phyloP scores from a whole-genome alignment of 2,329 filamentous ascomycete genomes.

The Coniochaeta hoffmannii region DNA sequence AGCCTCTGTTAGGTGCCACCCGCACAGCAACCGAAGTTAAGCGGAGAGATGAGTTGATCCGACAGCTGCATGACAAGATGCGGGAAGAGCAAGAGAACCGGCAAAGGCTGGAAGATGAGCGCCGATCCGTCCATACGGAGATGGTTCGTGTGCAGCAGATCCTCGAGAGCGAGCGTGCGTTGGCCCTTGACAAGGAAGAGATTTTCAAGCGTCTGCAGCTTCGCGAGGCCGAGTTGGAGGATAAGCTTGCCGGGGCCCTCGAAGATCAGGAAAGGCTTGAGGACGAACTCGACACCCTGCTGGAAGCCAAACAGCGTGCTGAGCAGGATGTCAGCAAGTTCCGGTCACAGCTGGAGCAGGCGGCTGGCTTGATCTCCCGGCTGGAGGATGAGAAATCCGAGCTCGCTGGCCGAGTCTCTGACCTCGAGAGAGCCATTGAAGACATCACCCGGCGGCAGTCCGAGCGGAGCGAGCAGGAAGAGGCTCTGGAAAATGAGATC shows the following conservation, averaged over 20 bases:
- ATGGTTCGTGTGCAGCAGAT: conserved; percentile 88
- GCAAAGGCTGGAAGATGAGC: conserved; percentile 81
- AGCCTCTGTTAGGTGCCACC: conserved; percentile 85
- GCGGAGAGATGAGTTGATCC: conserved; percentile 89
- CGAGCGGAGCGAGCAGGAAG: conserved; percentile 68
- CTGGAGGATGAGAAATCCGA: conserved; percentile 82
- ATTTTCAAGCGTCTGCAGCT: conserved; percentile 95
- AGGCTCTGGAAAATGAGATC: conserved; percentile 72
- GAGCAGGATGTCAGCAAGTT: conserved; percentile 78
- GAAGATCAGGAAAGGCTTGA: conserved; percentile 93
- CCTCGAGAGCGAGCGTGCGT: conserved; percentile 88
- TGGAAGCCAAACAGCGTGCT: conserved; percentile 81
- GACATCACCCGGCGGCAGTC: conserved; percentile 65
- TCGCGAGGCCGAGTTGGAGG: conserved; percentile 84
- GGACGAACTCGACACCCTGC: conserved; percentile 82
- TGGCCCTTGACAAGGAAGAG: conserved; percentile 96
- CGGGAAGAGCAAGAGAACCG: conserved; percentile 65
- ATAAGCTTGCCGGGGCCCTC: conserved; percentile 85
- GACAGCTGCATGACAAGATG: conserved; percentile 78
- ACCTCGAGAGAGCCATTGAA: conserved; percentile 63
- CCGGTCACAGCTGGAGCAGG: conserved; percentile 81
- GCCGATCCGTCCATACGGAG: conserved; percentile 78
- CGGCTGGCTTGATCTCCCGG: conserved; percentile 75
- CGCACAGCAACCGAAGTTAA: conserved; percentile 90
- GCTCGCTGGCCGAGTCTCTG: conserved; percentile 57